These are phyloP conservation scores for Spathaspora sp. DNA, from an alignment of 1,139 yeast genomes.

Conservation along the genomic window DNA sequence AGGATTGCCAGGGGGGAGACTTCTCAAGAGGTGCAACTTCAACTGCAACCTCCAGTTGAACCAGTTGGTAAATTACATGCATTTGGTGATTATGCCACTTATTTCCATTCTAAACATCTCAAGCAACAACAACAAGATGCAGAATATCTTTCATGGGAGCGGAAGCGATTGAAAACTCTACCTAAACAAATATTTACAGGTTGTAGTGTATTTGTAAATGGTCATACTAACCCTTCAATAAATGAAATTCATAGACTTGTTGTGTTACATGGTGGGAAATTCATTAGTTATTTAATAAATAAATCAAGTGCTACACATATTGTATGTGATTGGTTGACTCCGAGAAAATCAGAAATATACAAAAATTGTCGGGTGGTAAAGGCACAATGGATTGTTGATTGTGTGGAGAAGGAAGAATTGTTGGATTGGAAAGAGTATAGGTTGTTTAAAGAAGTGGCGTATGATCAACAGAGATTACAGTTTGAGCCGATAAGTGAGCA, in stretches of 20 bases:
- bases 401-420: conserved; percentile 46
- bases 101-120: conserved; percentile 62
- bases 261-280: conserved; percentile 77
- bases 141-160: conserved; percentile 50
- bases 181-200: conserved; percentile 51
- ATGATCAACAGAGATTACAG: conserved; percentile 47
- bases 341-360: conserved; percentile 67
- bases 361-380: conserved; percentile 69
- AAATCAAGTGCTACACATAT: conserved; percentile 83
- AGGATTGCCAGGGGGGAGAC: background rate
- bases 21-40: background rate
- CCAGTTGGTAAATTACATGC: conserved; percentile 39
- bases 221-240: conserved; percentile 79
- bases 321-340: conserved; percentile 75
- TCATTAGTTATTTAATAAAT: conserved; percentile 63
- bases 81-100: conserved; percentile 72
- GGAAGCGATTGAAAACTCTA: conserved; percentile 29
- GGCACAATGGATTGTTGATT: conserved; percentile 81
- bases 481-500: conserved; percentile 12
- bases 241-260: conserved; percentile 69
- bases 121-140: conserved; percentile 73
- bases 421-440: conserved; percentile 70
- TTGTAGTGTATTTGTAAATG: conserved; percentile 76
- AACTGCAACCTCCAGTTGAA: background rate
- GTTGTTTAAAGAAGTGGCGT: conserved; percentile 51